phyloP scores from a whole-genome alignment of 2,329 filamentous ascomycete genomes.

The Monosporascus ibericus region DNA sequence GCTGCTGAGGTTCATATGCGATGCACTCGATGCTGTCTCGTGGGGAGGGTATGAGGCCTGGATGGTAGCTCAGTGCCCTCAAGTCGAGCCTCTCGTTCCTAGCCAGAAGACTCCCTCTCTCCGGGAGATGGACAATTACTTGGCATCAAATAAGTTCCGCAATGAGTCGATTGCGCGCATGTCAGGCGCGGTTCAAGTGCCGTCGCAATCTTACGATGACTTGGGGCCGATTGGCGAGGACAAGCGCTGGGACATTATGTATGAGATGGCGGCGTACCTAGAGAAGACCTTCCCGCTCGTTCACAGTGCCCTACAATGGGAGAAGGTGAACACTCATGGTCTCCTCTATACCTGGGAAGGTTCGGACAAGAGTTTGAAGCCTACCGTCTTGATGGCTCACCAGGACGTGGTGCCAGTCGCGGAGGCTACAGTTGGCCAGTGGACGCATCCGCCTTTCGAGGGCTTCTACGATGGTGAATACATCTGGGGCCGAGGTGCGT shows the following conservation, averaged over 20 bases:
- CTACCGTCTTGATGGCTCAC: slow-evolving; percentile 55
- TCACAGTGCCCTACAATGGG: slow-evolving; percentile 39
- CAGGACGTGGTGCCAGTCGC: slow-evolving; percentile 59
- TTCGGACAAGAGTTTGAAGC: slow-evolving; percentile 41
- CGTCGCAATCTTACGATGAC: slow-evolving; percentile 50
- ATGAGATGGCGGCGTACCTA: slow-evolving; percentile 45
- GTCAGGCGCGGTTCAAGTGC: slow-evolving; percentile 44
- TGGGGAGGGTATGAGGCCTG: background rate
- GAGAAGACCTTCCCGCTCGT: slow-evolving; percentile 44
- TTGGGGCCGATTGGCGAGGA: slow-evolving; percentile 49
- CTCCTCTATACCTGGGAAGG: slow-evolving; percentile 54
- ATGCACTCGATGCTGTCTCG: background rate
- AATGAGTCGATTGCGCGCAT: slow-evolving; percentile 29
- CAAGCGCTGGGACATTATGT: slow-evolving; percentile 52
- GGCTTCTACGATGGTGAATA: slow-evolving; percentile 51
- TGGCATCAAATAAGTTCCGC: slow-evolving; percentile 25
- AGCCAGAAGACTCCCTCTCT: slow-evolving; percentile 18
- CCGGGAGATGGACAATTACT: slow-evolving; percentile 25
- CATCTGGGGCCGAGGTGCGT: slow-evolving; percentile 56
- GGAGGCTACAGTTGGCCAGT: slow-evolving; percentile 40
- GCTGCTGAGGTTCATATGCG: background rate
- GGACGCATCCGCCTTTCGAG: slow-evolving; percentile 56
- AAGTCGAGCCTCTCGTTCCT: slow-evolving; percentile 28
- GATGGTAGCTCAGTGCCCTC: slow-evolving; percentile 22
- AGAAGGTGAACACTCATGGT: slow-evolving; percentile 54